Base-by-base conservation (phyloP, 2,329 filamentous ascomycete species). In the Cercospora janseana region DNA sequence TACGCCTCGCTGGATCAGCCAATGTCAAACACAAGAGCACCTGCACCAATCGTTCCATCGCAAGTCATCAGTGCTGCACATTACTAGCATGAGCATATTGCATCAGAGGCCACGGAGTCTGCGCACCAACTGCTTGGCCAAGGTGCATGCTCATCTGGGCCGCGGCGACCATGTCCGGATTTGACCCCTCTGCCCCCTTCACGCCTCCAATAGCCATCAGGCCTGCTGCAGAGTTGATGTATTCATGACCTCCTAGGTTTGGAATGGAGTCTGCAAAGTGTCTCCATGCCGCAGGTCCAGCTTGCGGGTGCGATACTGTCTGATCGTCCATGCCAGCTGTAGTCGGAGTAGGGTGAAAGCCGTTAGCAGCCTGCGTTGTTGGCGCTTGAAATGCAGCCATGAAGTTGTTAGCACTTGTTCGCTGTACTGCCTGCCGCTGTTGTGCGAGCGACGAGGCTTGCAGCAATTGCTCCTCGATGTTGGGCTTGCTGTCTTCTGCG, bases 201-300 rank as follows among this genome's bases (percentile, higher is more conserved):
- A 43, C 52, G 20, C 45, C 45, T 21, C 48, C 46, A 21, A 60
- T 44, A 20, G 49, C 45, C 52, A 56, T 56, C 18, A 60, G 45
- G 4, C 37, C 44, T 7, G 44, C 46, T 5, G 53, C 44, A 7
- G 53, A 48, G 29, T 52, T 45, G 16, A 54, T 52, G 18, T 59
- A 56, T 6, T 55, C 58, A 20, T 55, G 50, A 4, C 48, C 54
- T 23, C 38, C 43, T 6, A 58, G 51, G 41, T 51, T 56, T 10
- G 37, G 54, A 46, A 60, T 60, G 57, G 58, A 52, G 38, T 63
- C 60, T 6, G 64, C 55, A 46, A 66, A 68, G 20, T 63, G 57
- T 15, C 62, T 58, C 66, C 66, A 68, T 1, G 65, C 63, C 6
- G 61, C 57, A 1, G 63, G 63, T 6, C 62, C 62, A 2, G 55